Base-by-base conservation (phyloP, 495 filamentous ascomycete genomes). In the Rhizodiscina lignyota region DNA sequence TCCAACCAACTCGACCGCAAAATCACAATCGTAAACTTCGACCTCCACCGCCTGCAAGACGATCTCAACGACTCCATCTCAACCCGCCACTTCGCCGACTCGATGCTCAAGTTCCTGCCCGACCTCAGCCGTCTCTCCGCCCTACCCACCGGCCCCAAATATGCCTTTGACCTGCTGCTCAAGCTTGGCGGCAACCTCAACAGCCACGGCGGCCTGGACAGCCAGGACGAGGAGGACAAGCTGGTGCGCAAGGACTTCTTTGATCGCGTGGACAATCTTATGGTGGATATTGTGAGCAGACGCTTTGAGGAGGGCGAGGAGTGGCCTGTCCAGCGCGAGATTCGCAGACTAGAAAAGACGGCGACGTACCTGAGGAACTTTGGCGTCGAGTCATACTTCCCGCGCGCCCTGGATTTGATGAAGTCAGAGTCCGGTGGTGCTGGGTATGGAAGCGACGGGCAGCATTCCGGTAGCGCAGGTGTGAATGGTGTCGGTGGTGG, bases 1-100 rank as follows among this genome's bases (percentile, higher is more conserved):
- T 64, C 64, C 46, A 60, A 58, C 24, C 62, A 66, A 49, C 60
- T 66, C 45, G 62, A 66, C 43, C 62, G 62, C 52, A 65, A 65
- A 45, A 66, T 66, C 55, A 65, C 62, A 28, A 63, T 66, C 40
- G 58, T 66, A 23, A 65, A 66, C 47, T 63, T 64, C 55, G 62
- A 66, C 48, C 62, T 66, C 5, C 62, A 66, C 51, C 58, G 62
- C 37, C 58, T 66, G 26, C 62, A 66, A 52, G 62, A 66, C 48
- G 58, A 61, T 37, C 56, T 66, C 43, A 61, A 61, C 43, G 57
- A 61, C 50, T 51, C 46, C 37, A 58, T 61, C 40, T 51, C 49
- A 16, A 41, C 50, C 26, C 35, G 55, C 2, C 55, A 56, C 45
- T 63, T 61, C 49, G 53, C 56, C 17, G 54, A 60, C 28, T 57